These are phyloP conservation scores for Eustoma russellianum DNA, from an alignment of 257 asterid species.

Conservation along the genomic window DNA sequence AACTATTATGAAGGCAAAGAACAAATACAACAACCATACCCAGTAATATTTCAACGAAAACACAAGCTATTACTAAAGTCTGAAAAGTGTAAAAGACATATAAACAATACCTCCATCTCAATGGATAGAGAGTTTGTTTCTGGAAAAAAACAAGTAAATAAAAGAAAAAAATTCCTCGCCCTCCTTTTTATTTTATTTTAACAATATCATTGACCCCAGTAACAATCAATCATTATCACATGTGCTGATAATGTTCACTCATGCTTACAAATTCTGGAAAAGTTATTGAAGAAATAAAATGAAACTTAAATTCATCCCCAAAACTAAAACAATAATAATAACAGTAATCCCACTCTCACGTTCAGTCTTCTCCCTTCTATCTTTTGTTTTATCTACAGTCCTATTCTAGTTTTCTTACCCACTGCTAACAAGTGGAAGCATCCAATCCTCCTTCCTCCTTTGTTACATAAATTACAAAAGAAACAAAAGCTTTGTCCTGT, in stretches of 20 bases:
- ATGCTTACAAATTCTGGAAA: conserved; percentile 13
- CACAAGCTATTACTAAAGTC: too few relatives aligned
- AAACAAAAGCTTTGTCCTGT: too few relatives aligned
- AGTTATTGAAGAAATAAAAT: not conserved
- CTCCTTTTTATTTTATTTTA: conserved; percentile 4
- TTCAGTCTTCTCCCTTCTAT: conserved; percentile 12
- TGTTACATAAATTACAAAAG: conserved; percentile 7
- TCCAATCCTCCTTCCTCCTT: conserved; percentile 6
- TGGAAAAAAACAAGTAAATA: too few relatives aligned
- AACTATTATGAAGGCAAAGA: too few relatives aligned
- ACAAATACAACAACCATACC: too few relatives aligned
- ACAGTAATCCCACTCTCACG: not conserved
- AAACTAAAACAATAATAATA: too few relatives aligned
- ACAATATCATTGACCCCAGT: not conserved
- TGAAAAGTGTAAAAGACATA: too few relatives aligned
- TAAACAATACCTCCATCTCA: too few relatives aligned
- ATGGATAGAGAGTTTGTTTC: too few relatives aligned
- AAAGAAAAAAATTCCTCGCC: not conserved
- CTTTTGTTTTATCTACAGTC: conserved; percentile 31
- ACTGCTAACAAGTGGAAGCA: not conserved
- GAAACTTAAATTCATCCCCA: too few relatives aligned
- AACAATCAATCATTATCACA: conserved; percentile 17
- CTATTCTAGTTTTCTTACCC: not conserved
- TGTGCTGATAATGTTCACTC: conserved; percentile 17
- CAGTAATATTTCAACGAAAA: too few relatives aligned